Base-by-base conservation (phyloP, 2,329 filamentous ascomycete species). In the Chaetomiaceae sp. region DNA sequence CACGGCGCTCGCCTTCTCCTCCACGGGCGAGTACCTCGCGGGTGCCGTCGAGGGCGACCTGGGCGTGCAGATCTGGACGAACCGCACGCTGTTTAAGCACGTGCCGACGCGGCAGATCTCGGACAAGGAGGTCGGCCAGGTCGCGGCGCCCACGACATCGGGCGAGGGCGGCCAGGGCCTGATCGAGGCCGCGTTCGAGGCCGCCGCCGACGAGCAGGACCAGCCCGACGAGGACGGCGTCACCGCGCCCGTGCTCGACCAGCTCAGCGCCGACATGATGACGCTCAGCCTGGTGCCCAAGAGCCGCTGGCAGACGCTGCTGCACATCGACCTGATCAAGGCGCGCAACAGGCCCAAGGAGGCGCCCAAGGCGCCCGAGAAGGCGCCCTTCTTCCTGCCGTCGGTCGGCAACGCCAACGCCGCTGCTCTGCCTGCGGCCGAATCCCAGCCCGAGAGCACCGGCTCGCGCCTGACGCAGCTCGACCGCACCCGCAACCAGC, bases 21-120 rank as follows among this genome's bases (percentile, higher is more conserved):
- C 77, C 1, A 95, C 89, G 0, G 93, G 92, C 13, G 93, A 99
- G 63, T 97, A 90, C 62, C 78, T 99, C n/a, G 93, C 93, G 3
- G 93, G 91, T 3, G 86, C 90, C 0, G 84, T 90, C 47, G 82
- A 89, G 48, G 87, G 86, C 51, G 83, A 85, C 56, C 79, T 96
- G 1, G 93, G 93, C 12, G 85, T 99, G n/a, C 85, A 89, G 59
- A 81, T 99, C 42, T 99, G 93, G 92, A 96, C 89, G 19, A 99
- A 99, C 70, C 88, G 88, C 63, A 86, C 87, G 0, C 75, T 97
- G 1, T 99, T 96, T 74, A 87, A 85, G 50, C 90, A 96, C 60
- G 83, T 96, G 0, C 85, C 91, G 0, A 95, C 90, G 1, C 78
- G 86, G 17, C 88, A 93, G 60, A 87, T 99, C 52, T 85, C 86